Percentiles rank a stretch among this genome's conserved stretches.
These are phyloP conservation scores for Ceratopteris richardii DNA, from an alignment of 75 land plant species.

Conservation along the genomic window DNA sequence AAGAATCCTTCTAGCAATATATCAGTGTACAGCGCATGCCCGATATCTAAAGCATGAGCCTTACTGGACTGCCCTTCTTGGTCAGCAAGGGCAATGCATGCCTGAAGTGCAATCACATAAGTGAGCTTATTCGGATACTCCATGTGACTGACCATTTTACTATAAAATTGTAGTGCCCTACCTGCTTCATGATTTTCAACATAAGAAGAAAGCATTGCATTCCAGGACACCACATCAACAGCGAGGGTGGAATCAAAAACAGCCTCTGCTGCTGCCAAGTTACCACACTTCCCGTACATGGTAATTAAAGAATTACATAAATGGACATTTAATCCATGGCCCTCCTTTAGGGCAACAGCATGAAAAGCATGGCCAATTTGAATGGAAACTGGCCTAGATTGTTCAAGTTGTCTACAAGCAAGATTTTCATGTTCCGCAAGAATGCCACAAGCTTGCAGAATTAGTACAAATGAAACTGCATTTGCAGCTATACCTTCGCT, in stretches of 20 bases:
- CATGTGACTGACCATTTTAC: constrained; percentile 12
- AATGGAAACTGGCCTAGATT: constrained; percentile 4
- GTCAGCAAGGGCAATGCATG: neutral
- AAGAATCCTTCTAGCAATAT: neutral
- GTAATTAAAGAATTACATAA: constrained; percentile 36
- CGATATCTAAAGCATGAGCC: no score
- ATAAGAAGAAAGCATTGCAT: constrained; percentile 24
- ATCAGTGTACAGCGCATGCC: no score
- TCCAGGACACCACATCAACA: constrained; percentile 28
- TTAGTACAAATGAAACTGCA: constrained; percentile 21
- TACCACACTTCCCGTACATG: constrained; percentile 28
- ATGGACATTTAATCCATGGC: constrained; percentile 17
- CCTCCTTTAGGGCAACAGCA: constrained; percentile 20
- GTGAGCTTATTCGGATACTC: neutral
- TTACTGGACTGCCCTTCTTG: no score
- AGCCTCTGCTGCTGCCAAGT: constrained; percentile 31
- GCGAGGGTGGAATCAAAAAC: constrained; percentile 14
- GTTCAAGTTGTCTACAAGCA: neutral
- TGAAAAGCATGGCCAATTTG: constrained; percentile 23
- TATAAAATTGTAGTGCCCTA: constrained; percentile 20
- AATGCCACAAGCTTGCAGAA: constrained; percentile 32
- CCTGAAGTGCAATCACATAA: constrained; percentile 2
- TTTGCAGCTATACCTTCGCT: constrained; percentile 19
- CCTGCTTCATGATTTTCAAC: constrained; percentile 7
- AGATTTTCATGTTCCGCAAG: constrained; percentile 3